Conservation (phyloP, 495 filamentous ascomycete species). For the Aspergillus bridgeri region DNA sequence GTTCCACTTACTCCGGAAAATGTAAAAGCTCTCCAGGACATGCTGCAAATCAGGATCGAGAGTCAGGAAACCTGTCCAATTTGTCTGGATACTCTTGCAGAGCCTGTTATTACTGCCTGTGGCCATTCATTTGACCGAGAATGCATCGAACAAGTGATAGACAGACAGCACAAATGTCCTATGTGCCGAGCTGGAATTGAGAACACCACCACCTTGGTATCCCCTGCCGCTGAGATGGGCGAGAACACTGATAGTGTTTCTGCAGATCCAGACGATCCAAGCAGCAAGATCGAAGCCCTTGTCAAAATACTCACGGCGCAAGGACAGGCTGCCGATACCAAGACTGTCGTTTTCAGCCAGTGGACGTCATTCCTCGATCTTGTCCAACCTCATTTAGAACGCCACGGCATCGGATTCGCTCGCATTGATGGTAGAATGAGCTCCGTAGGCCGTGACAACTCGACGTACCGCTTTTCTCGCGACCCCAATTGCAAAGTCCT, state of each 20-base stretch:
- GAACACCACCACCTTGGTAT: constrained; percentile 57
- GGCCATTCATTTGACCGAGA: constrained; percentile 74
- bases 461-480: constrained; percentile 60
- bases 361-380: constrained; percentile 90
- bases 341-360: constrained; percentile 88
- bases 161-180: constrained; percentile 78
- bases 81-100: constrained; percentile 70
- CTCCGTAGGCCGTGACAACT: constrained; percentile 62
- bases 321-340: constrained; percentile 62
- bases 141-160: constrained; percentile 78
- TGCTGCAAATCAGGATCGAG: constrained; percentile 76
- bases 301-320: constrained; percentile 74
- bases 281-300: constrained; percentile 81
- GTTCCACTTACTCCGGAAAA: constrained; percentile 75
- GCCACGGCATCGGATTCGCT: constrained; percentile 58
- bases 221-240: constrained; percentile 53
- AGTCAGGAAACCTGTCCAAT: constrained; percentile 81
- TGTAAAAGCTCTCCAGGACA: constrained; percentile 64
- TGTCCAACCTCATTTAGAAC: constrained; percentile 65
- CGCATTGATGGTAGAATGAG: constrained; percentile 85
- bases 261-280: constrained; percentile 62
- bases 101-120: constrained; percentile 84
- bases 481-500: constrained; percentile 72
- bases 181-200: constrained; percentile 76
- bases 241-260: constrained; percentile 45